phyloP scores from a whole-genome alignment of 306 rosid species.

The Sechiopsis laciniata region DNA sequence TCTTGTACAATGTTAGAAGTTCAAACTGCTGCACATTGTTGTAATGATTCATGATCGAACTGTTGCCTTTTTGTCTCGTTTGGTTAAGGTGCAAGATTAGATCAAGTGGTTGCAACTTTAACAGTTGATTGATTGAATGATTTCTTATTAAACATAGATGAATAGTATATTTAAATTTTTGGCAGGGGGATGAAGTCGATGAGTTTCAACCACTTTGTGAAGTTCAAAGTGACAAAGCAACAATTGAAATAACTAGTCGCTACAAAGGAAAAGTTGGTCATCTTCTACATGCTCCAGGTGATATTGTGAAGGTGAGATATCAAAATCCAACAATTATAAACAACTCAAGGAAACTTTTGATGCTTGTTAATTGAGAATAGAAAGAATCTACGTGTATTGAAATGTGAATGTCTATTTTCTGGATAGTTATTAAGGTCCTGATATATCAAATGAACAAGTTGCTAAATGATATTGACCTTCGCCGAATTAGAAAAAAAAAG shows the following conservation, averaged over 20 bases:
- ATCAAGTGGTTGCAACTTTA: constrained; percentile 8
- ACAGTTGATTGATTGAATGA: neutral
- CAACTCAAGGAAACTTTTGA: neutral
- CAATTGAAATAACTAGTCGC: constrained; percentile 93
- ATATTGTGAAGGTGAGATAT: constrained; percentile 72
- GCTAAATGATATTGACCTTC: no score
- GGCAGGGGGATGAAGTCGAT: constrained; percentile 78
- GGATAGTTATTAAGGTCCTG: neutral
- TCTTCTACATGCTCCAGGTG: constrained; percentile 64
- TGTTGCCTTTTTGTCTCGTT: neutral
- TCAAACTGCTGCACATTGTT: neutral
- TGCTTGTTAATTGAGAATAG: neutral
- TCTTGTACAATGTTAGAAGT: neutral
- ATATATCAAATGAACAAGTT: neutral
- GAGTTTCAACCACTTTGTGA: constrained; percentile 90
- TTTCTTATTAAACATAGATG: constrained; percentile 1
- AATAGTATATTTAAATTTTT: neutral
- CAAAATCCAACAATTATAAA: neutral
- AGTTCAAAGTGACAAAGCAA: constrained; percentile 99
- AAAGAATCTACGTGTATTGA: neutral
- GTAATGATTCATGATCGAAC: neutral
- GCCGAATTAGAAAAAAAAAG: no score
- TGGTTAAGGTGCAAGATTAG: neutral
- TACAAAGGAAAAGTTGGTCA: constrained; percentile 67
- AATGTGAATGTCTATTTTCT: neutral